A percentile compares a stretch with the other conserved stretches of the same genome.
Conservation (phyloP, 1,284 basidiomycete genomes). For the Cystobasidiaceae sp. region DNA sequence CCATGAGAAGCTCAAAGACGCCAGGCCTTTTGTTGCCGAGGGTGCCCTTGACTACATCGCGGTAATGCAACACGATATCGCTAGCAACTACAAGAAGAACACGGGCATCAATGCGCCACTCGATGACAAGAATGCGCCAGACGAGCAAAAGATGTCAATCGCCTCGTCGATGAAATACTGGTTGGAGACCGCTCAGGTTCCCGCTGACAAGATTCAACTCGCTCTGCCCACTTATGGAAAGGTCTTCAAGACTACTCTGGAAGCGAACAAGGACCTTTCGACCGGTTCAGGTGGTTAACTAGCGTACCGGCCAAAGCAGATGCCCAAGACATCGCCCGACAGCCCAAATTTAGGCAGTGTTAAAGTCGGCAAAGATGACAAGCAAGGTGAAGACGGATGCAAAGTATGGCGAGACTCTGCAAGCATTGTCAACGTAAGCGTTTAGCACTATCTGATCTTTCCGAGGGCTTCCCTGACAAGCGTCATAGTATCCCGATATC, state of each 20-base stretch:
- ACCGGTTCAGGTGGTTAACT: background rate
- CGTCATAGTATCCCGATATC: background rate
- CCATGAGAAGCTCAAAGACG: slow-evolving; percentile 6
- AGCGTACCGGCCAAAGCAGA: background rate
- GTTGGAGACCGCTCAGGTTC: slow-evolving; percentile 9
- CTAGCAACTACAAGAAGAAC: background rate
- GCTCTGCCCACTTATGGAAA: slow-evolving; percentile 21
- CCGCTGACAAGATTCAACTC: slow-evolving; percentile 27
- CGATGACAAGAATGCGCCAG: background rate
- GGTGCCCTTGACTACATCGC: slow-evolving; percentile 18
- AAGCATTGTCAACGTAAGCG: background rate
- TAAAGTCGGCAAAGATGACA: background rate
- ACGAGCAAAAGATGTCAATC: slow-evolving; percentile 15
- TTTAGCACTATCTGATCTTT: background rate
- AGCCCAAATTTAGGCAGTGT: background rate
- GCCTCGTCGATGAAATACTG: slow-evolving; percentile 8
- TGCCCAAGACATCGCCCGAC: slow-evolving; percentile 1
- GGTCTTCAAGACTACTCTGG: slow-evolving; percentile 3
- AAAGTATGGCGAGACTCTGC: slow-evolving; percentile 1
- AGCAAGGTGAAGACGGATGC: background rate
- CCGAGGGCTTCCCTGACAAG: background rate
- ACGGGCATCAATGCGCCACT: slow-evolving; percentile 19
- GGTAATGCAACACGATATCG: slow-evolving; percentile 22
- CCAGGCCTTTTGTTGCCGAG: background rate
- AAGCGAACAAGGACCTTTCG: background rate